Evolutionary conservation across 257 asterid genomes (phyloP).

Genomic region (Apocynum venetum): DNA sequence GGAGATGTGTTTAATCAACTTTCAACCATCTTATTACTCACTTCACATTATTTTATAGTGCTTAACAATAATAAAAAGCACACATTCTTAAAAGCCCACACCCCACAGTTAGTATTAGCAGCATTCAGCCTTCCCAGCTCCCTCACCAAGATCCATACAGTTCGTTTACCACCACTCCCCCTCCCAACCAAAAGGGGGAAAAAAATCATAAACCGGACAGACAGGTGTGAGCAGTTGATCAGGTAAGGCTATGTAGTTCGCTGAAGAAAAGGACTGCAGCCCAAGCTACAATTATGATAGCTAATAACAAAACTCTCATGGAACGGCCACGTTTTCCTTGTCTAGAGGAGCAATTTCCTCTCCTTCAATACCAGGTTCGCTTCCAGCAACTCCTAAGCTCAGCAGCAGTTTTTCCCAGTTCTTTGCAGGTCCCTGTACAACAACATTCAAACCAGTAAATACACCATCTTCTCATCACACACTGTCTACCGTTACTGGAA

Average conservation of each 20-base stretch:
- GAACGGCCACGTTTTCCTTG: conserved; percentile 82
- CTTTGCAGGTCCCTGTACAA: conserved; percentile 76
- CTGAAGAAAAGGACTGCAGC: neutral
- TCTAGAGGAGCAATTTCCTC: conserved; percentile 86
- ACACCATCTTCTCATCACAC: neutral
- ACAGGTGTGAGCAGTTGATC: neutral
- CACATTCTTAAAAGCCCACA: neutral
- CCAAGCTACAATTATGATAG: neutral
- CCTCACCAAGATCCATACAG: neutral
- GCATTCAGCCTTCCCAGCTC: neutral
- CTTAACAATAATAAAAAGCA: neutral
- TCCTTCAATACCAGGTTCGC: conserved; percentile 65
- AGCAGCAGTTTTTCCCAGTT: conserved; percentile 71
- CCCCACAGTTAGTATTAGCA: neutral
- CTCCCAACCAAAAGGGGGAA: neutral
- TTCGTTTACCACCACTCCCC: neutral
- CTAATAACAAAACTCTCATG: conserved; percentile 30
- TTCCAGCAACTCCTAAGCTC: conserved; percentile 64
- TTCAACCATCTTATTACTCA: neutral
- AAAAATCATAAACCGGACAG: neutral
- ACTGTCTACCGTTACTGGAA: neutral
- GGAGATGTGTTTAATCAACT: neutral
- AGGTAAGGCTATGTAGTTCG: neutral
- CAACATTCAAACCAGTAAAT: neutral
- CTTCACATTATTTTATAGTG: neutral